Percentiles rank a stretch among this genome's conserved stretches.
phyloP scores from a whole-genome alignment of 305 asterid species.

The Petunia hybrid region DNA sequence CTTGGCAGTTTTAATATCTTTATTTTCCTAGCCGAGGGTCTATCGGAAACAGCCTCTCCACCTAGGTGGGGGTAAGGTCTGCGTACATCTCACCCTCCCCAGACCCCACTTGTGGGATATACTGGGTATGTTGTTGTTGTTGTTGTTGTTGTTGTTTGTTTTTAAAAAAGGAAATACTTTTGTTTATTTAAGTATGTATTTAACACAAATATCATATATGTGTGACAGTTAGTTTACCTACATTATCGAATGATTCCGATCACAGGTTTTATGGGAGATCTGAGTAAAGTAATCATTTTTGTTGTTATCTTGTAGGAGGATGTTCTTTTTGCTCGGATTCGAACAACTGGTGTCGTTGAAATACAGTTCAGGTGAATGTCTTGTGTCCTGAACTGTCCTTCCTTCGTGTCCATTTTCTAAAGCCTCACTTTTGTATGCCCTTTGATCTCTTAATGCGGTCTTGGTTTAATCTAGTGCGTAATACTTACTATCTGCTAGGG shows the following conservation, averaged over 20 bases:
- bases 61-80: too few species aligned
- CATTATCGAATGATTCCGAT: not conserved
- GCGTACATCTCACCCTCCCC: too few species aligned
- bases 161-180: not conserved
- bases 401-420: not conserved
- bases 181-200: not conserved
- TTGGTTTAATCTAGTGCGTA: constrained; percentile 16
- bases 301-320: constrained; percentile 73
- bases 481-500: not conserved
- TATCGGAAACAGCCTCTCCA: too few species aligned
- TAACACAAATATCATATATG: not conserved
- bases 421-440: constrained; percentile 18
- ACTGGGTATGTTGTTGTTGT: too few species aligned
- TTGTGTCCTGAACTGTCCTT: not conserved
- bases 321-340: constrained; percentile 96
- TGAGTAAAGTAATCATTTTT: constrained; percentile 27
- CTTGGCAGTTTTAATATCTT: not conserved
- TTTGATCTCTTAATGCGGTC: constrained; percentile 3
- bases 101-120: too few species aligned
- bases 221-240: not conserved
- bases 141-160: not conserved
- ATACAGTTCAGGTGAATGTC: constrained; percentile 96
- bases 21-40: not conserved
- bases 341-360: constrained; percentile 98
- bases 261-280: constrained; percentile 29